These are phyloP conservation scores for Fraxinus sp. DNA, from an alignment of 305 asterid species.

Conservation along the genomic window DNA sequence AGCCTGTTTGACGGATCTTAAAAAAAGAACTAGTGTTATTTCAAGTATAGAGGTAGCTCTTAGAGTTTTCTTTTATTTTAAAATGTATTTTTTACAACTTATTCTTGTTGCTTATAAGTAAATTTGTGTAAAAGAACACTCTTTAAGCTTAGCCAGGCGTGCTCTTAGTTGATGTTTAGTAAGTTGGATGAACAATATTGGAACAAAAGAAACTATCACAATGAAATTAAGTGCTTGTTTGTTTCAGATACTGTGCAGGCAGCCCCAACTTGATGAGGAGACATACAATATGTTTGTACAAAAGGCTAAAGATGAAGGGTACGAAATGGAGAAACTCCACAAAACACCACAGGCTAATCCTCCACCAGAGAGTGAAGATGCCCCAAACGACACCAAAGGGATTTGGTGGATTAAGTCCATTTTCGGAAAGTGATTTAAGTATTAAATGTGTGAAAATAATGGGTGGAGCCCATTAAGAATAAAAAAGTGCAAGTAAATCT, in stretches of 20 bases:
- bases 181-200: neutral
- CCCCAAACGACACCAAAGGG: conserved; percentile 49
- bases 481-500: neutral
- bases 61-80: neutral
- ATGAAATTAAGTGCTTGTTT: neutral
- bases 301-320: conserved; percentile 44
- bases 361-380: conserved; percentile 39
- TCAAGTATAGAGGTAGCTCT: neutral
- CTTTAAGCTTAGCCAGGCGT: neutral
- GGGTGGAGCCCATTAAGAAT: neutral
- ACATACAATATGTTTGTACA: conserved; percentile 35
- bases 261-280: conserved; percentile 43
- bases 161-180: neutral
- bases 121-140: neutral
- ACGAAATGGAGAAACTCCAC: conserved; percentile 47
- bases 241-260: conserved; percentile 48
- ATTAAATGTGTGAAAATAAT: neutral
- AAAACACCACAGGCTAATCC: conserved; percentile 43
- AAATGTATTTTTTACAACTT: neutral
- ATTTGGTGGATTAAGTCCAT: conserved; percentile 68
- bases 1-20: neutral
- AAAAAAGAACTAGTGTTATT: neutral
- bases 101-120: neutral
- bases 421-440: conserved; percentile 38
- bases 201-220: neutral